These are phyloP conservation scores for Erucastrum elatum DNA, from an alignment of 345 rosid genomes.

Conservation along the genomic window DNA sequence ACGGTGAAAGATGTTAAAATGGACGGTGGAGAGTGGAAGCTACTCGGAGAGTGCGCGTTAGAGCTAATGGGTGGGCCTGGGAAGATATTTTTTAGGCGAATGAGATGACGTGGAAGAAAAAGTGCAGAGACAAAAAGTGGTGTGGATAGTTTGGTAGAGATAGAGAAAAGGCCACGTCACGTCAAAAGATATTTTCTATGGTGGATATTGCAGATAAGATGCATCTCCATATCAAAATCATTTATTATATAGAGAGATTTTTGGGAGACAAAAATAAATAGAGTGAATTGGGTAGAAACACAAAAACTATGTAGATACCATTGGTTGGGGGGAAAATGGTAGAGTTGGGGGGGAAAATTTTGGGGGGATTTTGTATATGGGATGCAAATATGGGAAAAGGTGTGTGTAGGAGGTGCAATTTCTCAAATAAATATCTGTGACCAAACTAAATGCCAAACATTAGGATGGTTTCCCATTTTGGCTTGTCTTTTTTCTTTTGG, in stretches of 20 bases:
- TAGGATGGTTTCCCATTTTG: neutral
- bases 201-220: constrained; percentile 34
- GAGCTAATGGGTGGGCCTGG: constrained; percentile 6
- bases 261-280: neutral
- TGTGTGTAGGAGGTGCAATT: too few species aligned
- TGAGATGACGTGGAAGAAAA: constrained; percentile 47
- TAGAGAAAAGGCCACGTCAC: constrained; percentile 63
- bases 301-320: too few species aligned
- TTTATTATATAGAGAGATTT: neutral
- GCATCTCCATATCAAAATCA: constrained; percentile 33
- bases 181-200: neutral
- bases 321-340: too few species aligned
- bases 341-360: too few species aligned
- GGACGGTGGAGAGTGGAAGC: constrained; percentile 36
- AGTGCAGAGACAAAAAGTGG: constrained; percentile 4
- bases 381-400: too few species aligned
- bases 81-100: constrained; percentile 24
- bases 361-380: too few species aligned
- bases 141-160: constrained; percentile 60
- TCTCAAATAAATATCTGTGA: neutral
- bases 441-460: constrained; percentile 14
- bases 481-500: neutral
- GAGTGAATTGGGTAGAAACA: too few species aligned
- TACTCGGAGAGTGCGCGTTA: neutral
- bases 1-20: neutral